A percentile compares a stretch with the other conserved stretches of the same genome.
These are phyloP conservation scores for Aspergillus nanangensis DNA, from an alignment of 495 filamentous ascomycete species.

Conservation along the genomic window DNA sequence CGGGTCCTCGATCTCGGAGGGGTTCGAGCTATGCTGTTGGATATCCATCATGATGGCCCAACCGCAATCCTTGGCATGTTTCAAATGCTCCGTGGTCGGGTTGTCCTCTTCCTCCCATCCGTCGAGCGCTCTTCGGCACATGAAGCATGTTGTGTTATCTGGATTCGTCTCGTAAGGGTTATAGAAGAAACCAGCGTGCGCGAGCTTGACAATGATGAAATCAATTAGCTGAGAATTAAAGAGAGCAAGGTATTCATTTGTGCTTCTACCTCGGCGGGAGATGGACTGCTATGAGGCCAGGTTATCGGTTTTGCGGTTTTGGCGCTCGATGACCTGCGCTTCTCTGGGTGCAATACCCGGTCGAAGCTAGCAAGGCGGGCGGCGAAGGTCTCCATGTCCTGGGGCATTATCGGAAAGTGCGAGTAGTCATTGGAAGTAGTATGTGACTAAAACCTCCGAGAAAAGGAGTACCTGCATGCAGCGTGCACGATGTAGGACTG, in stretches of 20 bases:
- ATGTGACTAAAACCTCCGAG: neutral
- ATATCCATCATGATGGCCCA: constrained; percentile 82
- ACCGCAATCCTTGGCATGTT: constrained; percentile 73
- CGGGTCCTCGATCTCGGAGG: constrained; percentile 65
- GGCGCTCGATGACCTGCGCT: constrained; percentile 63
- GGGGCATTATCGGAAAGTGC: constrained; percentile 21
- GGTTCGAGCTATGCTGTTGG: constrained; percentile 59
- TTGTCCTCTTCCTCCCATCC: constrained; percentile 87
- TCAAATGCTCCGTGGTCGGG: constrained; percentile 77
- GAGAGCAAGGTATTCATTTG: no score
- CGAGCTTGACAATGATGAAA: constrained; percentile 60
- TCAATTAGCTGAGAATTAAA: constrained; percentile 10
- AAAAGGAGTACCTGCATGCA: neutral
- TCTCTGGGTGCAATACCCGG: constrained; percentile 49
- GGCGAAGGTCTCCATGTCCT: constrained; percentile 57
- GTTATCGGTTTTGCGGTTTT: constrained; percentile 56
- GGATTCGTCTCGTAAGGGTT: constrained; percentile 65
- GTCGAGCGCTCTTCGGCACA: constrained; percentile 72
- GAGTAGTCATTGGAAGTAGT: neutral
- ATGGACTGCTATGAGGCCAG: constrained; percentile 72
- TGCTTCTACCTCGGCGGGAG: constrained; percentile 63
- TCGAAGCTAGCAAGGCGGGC: constrained; percentile 76
- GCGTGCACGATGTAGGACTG: neutral
- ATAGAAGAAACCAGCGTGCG: constrained; percentile 87
- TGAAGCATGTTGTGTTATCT: constrained; percentile 88